Percentiles rank a stretch among this genome's conserved stretches.
These are phyloP conservation scores for Nicotiana tabacum DNA, from an alignment of 257 asterid species.

Conservation along the genomic window DNA sequence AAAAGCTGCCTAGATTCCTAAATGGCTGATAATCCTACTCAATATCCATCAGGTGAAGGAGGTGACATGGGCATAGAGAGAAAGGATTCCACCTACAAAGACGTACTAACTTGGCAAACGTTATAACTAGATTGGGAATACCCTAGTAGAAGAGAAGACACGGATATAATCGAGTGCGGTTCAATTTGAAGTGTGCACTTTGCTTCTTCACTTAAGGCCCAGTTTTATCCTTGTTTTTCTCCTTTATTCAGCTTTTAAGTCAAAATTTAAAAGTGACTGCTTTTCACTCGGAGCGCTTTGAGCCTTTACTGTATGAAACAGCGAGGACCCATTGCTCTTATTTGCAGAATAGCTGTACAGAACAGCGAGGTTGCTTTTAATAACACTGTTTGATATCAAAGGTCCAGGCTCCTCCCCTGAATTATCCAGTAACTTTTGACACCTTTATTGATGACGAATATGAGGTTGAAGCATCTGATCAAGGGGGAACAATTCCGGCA, in stretches of 20 bases:
- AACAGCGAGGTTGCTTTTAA: neutral
- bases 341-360: neutral
- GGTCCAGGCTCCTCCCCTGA: neutral
- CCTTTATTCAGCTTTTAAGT: neutral
- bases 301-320: neutral
- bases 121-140: neutral
- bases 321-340: neutral
- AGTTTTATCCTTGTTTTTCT: neutral
- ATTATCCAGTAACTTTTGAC: neutral
- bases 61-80: neutral
- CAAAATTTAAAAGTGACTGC: neutral
- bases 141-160: neutral
- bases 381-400: neutral
- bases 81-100: neutral
- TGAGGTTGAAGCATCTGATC: neutral
- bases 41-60: neutral
- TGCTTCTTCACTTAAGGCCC: neutral
- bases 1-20: neutral
- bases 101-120: neutral
- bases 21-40: neutral
- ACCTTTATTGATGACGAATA: neutral
- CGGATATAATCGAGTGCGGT: neutral
- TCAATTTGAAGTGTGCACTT: neutral
- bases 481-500: neutral
- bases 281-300: neutral